These are phyloP conservation scores for Phytophthora macrochlamydospora DNA, from an alignment of 352 stramenopile species.

Conservation along the genomic window DNA sequence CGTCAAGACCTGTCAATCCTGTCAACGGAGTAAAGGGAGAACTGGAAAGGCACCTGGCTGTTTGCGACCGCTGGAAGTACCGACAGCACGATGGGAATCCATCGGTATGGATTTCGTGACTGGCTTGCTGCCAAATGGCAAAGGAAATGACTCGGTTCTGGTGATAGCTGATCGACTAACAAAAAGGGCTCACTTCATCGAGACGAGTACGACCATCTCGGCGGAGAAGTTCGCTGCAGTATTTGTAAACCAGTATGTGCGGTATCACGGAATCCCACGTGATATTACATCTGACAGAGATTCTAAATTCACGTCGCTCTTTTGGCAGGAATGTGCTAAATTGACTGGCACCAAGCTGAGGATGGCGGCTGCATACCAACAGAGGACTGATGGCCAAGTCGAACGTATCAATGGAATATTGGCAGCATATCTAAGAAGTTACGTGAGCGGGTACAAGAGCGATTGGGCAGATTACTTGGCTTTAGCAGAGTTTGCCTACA, in stretches of 20 bases:
- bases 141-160: conserved; percentile 4
- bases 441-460: no score
- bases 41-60: conserved; percentile 1
- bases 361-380: conserved; percentile 8
- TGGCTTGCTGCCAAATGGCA: not conserved
- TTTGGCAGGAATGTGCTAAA: conserved; percentile 5
- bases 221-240: not conserved
- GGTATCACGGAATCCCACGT: conserved; percentile 1
- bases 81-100: not conserved
- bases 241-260: conserved; percentile 8
- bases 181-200: conserved; percentile 10
- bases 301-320: conserved; percentile 13
- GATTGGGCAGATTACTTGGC: no score
- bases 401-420: conserved; percentile 9
- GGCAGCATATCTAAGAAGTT: not conserved
- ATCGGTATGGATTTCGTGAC: conserved; percentile 19
- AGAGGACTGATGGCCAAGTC: conserved; percentile 12
- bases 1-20: conserved; percentile 7
- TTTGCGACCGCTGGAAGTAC: not conserved
- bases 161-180: conserved; percentile 10
- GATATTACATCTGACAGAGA: conserved; percentile 13
- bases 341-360: conserved; percentile 4
- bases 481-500: no score
- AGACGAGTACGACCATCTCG: not conserved
- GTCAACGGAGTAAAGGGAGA: conserved; percentile 7